phyloP scores from a whole-genome alignment of 2,329 filamentous ascomycete genomes.

The Dactylellina cionopaga region DNA sequence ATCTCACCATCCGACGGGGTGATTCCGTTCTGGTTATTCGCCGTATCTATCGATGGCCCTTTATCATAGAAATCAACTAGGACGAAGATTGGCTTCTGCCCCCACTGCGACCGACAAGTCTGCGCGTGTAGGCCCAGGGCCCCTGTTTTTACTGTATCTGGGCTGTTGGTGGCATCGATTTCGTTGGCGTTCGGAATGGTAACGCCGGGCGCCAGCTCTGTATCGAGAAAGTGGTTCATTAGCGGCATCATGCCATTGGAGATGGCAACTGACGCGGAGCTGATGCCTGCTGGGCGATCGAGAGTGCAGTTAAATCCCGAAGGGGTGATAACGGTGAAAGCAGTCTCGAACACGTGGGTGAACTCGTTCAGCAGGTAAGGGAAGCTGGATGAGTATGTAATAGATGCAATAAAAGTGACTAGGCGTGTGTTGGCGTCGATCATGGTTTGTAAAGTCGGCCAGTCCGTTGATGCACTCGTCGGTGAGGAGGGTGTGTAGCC shows the following conservation, averaged over 20 bases:
- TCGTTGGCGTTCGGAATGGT: slow-evolving; percentile 18
- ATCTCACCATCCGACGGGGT: no score
- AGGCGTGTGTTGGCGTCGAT: slow-evolving; percentile 73
- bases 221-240: slow-evolving; percentile 83
- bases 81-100: slow-evolving; percentile 73
- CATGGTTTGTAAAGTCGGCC: slow-evolving; percentile 80
- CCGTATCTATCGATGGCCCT: slow-evolving; percentile 74
- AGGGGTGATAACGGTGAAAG: slow-evolving; percentile 71
- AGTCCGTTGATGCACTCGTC: slow-evolving; percentile 59
- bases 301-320: slow-evolving; percentile 77
- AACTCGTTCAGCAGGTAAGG: slow-evolving; percentile 74
- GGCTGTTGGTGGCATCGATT: slow-evolving; percentile 8
- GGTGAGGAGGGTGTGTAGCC: slow-evolving; percentile 69
- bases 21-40: slow-evolving; percentile 72
- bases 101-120: slow-evolving; percentile 69
- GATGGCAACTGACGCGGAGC: slow-evolving; percentile 64
- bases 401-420: slow-evolving; percentile 74
- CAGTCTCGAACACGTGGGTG: slow-evolving; percentile 76
- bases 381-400: slow-evolving; percentile 61
- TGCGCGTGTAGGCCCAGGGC: slow-evolving; percentile 65
- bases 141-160: slow-evolving; percentile 4
- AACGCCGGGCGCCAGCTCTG: slow-evolving; percentile 63
- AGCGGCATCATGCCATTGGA: slow-evolving; percentile 72
- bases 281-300: slow-evolving; percentile 70
- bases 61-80: slow-evolving; percentile 83